Conservation (phyloP, 2,329 filamentous ascomycete genomes). For the Fusarium musae region DNA sequence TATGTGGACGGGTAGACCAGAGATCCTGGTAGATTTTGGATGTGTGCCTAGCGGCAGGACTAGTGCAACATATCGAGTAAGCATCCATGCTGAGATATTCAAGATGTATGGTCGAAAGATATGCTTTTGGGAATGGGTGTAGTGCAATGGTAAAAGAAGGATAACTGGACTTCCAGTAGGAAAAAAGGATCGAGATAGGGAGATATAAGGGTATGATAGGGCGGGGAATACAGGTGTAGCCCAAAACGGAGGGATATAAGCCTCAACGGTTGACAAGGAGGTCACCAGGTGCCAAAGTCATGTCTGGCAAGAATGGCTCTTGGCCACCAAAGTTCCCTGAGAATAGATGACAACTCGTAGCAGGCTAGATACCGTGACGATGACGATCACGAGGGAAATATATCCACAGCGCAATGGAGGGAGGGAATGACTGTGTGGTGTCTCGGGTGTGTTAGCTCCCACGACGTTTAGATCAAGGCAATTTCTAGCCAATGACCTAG, state of each 20-base stretch:
- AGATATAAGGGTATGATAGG: conserved; percentile 22
- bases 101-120: conserved; percentile 3
- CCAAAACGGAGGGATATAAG: conserved; percentile 37
- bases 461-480: background rate
- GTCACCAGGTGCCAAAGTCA: conserved; percentile 34
- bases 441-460: conserved; percentile 16
- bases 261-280: conserved; percentile 30
- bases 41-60: conserved; percentile 54
- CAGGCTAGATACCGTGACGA: conserved; percentile 28
- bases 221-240: conserved; percentile 4
- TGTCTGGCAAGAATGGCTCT: conserved; percentile 12
- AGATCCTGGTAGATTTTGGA: conserved; percentile 64
- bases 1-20: conserved; percentile 53
- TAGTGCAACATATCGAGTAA: conserved; percentile 62
- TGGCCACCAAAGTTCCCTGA: conserved; percentile 10
- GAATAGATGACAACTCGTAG: conserved; percentile 35
- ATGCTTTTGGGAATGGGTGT: conserved; percentile 1
- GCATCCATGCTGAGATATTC: conserved; percentile 57
- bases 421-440: conserved; percentile 25
- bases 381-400: conserved; percentile 35
- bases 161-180: conserved; percentile 37
- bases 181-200: conserved; percentile 5
- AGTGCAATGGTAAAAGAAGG: background rate
- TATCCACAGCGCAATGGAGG: conserved; percentile 30
- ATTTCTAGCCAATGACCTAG: conserved; percentile 4